Conservation (phyloP, 2,329 filamentous ascomycete genomes). For the Hansfordia pulvinata region DNA sequence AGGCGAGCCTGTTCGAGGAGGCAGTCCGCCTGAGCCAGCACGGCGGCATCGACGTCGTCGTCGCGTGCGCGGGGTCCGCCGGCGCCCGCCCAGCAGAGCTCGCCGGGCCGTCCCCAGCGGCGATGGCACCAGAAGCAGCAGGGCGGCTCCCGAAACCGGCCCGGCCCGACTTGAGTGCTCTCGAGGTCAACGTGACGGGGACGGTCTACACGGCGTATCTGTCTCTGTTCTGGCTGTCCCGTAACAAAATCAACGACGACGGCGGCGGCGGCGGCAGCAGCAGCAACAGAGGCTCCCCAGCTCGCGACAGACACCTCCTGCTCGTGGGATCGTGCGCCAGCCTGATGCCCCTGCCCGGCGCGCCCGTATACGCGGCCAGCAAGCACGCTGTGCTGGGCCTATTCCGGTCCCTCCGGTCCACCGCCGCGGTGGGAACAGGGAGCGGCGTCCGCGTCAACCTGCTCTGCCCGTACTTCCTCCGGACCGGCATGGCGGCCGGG, state of each 20-base stretch:
- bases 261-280: slow-evolving; percentile 11
- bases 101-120: slow-evolving; percentile 2
- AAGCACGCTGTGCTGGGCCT: slow-evolving; percentile 56
- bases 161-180: slow-evolving; percentile 33
- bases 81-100: slow-evolving; percentile 5
- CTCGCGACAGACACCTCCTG: slow-evolving; percentile 46
- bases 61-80: slow-evolving; percentile 51
- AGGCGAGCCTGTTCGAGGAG: slow-evolving; percentile 48
- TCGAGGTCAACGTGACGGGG: slow-evolving; percentile 51
- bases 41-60: slow-evolving; percentile 45
- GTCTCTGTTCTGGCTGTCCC: slow-evolving; percentile 43
- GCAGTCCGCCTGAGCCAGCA: slow-evolving; percentile 38
- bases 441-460: slow-evolving; percentile 49
- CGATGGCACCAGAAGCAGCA: slow-evolving; percentile 3
- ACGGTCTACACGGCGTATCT: slow-evolving; percentile 53
- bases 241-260: slow-evolving; percentile 22
- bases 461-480: slow-evolving; percentile 52
- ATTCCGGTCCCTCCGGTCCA: slow-evolving; percentile 42
- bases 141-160: neutral
- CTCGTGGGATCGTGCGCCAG: slow-evolving; percentile 51
- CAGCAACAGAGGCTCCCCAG: slow-evolving; percentile 9
- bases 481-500: slow-evolving; percentile 49
- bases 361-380: slow-evolving; percentile 41
- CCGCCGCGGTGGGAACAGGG: slow-evolving; percentile 26
- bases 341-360: slow-evolving; percentile 26